Base-by-base conservation (phyloP, 2,329 filamentous ascomycete genomes). In the Triangularia verruculosa region DNA sequence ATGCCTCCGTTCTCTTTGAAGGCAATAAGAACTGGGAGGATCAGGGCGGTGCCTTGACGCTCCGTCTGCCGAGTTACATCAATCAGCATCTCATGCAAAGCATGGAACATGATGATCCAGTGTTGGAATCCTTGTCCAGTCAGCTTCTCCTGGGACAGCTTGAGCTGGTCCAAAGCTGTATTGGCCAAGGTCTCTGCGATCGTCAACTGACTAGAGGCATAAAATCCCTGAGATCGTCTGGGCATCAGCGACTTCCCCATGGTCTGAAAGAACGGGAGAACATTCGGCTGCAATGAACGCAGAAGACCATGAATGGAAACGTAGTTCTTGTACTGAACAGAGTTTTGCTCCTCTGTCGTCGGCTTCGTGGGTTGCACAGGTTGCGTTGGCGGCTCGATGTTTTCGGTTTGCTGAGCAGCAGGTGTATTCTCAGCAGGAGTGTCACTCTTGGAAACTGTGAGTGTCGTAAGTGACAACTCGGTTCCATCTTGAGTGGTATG, bases 1-100 rank as follows among this genome's bases (percentile, higher is more conserved):
- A 99, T 82, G 0, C 95, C 94, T 43, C 87, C 88, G 56, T 87
- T 84, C 64, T 92, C 88, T 74, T 93, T 94, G 79, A 99, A 97
- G 0, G 92, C 90, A 61, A 93, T 84, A 24, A 99, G 82, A 34
- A 98, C 88, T 27, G 95, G 84, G 52, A 92, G 90, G 60, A 89
- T 84, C 13, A 88, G 81, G 8, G 79, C 71, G 5, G 74, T 59
- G 9, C 34, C 80, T 67, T 77, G 78, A 68, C 76, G 83, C 67
- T 80, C 86, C 71, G 71, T 82, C 70, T 77, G 78, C 63, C 77
- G 81, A 65, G 72, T 76, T 68, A 79, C 83, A 71, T 96, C 92
- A 66, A 95, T 86, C 65, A 96, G 78, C 75, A 96, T 85, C 72
- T 93, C 89, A 43, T 90, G 88, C 61, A 96, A 80, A 0, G 89